Base-by-base conservation (phyloP, 2,329 filamentous ascomycete genomes). In the Clonostachys byssicola region DNA sequence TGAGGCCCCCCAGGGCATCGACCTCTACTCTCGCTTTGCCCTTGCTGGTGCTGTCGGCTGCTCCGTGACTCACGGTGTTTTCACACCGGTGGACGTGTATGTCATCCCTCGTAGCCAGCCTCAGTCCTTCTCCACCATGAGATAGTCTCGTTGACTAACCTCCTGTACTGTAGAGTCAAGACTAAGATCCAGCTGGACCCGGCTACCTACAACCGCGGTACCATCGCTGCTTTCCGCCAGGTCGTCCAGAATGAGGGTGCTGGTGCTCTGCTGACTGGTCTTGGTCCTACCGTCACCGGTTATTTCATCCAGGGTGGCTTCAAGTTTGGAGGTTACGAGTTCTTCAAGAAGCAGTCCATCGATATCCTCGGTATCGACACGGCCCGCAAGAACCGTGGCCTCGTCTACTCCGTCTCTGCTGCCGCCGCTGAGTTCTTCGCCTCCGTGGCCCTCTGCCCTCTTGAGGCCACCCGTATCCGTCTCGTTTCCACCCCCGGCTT, bases 61-160 rank as follows among this genome's bases (percentile, higher is more conserved):
- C 74, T 90, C 89, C 58, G 77, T 95, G 72, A 96, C 91, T 63
- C 91, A 96, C 80, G 91, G 90, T 70, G 85, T 80, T 64, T 83
- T 95, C 65, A 95, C 91, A 58, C 91, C 91, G 62, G 89, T 96
- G 71, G 91, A 95, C 86, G 91, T 96, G 91, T 95, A 91, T 86
- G 10, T 45, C 23, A 30, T 43, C 20, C 13, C 16, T 38, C 13
- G 17, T 42, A n/a, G 13, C 13, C 33, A 12, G 20, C 12, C 38
- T 23, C 14, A 14, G 10, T 40, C 17, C 39, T 20, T 42, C 34
- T 54, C 52, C 16, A 42, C 13, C n/a, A 3, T 14, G 14, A 42
- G n/a, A 42, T 20, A 42, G 14, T 20, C 14, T 18, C 20, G n/a
- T 23, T 14, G 16, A 16, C 23, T 16, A 14, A 42, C n/a, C 16